Evolutionary conservation across 495 filamentous ascomycete species (phyloP).

Genomic region (Collariella sp.): DNA sequence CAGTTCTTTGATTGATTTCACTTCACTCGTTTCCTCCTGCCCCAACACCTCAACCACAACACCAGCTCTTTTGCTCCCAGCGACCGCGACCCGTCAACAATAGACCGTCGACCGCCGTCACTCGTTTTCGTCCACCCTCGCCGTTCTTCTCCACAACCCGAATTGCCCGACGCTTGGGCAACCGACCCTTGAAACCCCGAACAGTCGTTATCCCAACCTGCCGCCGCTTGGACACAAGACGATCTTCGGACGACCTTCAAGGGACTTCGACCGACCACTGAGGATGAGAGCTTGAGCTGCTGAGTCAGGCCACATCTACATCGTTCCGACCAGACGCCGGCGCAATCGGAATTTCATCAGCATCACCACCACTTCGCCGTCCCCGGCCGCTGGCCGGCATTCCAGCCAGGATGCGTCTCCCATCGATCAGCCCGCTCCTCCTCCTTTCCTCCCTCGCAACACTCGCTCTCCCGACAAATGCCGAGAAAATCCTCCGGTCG

Average conservation of each 20-base stretch:
- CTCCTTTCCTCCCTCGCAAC: constrained; percentile 30
- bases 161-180: background rate
- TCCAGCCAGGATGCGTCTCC: constrained; percentile 29
- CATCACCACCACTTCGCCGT: background rate
- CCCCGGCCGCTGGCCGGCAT: background rate
- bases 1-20: background rate
- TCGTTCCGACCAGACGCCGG: background rate
- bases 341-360: background rate
- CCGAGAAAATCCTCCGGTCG: constrained; percentile 50
- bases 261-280: background rate
- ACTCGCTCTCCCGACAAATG: constrained; percentile 20
- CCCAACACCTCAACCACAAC: background rate
- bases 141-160: constrained; percentile 1
- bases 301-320: background rate
- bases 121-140: background rate
- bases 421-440: constrained; percentile 23
- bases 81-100: background rate
- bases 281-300: background rate
- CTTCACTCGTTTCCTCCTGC: constrained; percentile 1
- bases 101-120: constrained; percentile 3
- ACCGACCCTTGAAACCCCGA: background rate
- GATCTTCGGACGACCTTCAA: background rate
- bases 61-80: background rate
- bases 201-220: background rate
- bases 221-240: background rate